These are phyloP conservation scores for Sphagnum tenellum DNA, from an alignment of 225 moss, liverwort and hornwort genomes.

Conservation along the genomic window DNA sequence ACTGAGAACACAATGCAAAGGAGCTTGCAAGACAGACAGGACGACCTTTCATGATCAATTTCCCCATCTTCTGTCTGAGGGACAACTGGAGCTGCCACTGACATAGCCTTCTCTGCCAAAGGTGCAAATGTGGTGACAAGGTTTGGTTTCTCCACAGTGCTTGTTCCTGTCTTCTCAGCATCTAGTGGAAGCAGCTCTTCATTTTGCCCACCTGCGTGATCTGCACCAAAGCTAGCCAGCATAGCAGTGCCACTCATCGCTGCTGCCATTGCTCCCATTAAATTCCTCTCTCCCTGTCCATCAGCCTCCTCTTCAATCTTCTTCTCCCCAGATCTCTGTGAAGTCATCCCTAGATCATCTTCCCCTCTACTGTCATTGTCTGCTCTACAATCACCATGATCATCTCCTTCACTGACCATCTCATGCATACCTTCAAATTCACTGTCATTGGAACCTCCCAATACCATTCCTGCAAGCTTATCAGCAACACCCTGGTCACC, in stretches of 20 bases:
- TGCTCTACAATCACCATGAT: slow-evolving; percentile 12
- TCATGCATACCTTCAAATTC: slow-evolving; percentile 8
- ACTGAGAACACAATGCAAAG: no score
- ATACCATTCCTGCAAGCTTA: slow-evolving; percentile 7
- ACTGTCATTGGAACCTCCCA: slow-evolving; percentile 1
- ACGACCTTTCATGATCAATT: slow-evolving; percentile 76
- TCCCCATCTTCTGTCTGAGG: slow-evolving; percentile 76
- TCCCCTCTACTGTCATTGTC: neutral
- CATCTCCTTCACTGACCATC: slow-evolving; percentile 1
- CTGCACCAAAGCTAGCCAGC: slow-evolving; percentile 39
- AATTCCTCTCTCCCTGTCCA: slow-evolving; percentile 18
- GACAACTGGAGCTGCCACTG: slow-evolving; percentile 74
- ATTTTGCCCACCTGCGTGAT: slow-evolving; percentile 14
- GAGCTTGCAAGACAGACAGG: neutral
- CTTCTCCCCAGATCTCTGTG: neutral
- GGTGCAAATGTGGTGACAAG: slow-evolving; percentile 49
- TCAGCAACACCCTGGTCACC: slow-evolving; percentile 4
- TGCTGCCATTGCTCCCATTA: slow-evolving; percentile 75
- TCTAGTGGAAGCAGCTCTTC: slow-evolving; percentile 1
- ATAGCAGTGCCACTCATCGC: slow-evolving; percentile 69
- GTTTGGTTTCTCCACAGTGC: slow-evolving; percentile 12
- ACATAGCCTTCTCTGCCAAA: slow-evolving; percentile 70
- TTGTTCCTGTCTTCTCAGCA: slow-evolving; percentile 5
- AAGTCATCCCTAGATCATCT: neutral
- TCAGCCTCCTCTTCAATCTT: slow-evolving; percentile 6